Conservation (phyloP, 306 rosid species). For the Psophocarpus tetragonolobus region DNA sequence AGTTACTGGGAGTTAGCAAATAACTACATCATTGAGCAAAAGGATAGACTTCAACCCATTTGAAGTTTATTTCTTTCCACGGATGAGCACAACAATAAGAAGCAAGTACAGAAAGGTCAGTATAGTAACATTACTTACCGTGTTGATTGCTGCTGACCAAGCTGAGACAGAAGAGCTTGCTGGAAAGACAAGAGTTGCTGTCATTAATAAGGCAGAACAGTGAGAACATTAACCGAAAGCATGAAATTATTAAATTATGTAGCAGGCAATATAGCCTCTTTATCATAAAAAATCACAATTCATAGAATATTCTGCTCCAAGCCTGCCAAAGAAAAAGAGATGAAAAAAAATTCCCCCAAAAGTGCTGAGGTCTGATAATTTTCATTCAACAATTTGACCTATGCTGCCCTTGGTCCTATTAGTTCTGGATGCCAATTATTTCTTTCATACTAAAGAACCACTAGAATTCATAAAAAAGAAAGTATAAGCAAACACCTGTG, state of each 20-base stretch:
- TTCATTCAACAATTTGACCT: conserved; percentile 15
- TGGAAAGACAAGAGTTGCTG: conserved; percentile 67
- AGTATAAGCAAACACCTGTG: background rate
- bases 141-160: conserved; percentile 63
- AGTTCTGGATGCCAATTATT: conserved; percentile 8
- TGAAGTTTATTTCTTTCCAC: background rate
- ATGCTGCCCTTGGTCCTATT: background rate
- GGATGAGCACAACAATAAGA: background rate
- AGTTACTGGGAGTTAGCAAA: background rate
- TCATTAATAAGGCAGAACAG: conserved; percentile 15
- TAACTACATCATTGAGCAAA: background rate
- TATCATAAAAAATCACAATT: background rate
- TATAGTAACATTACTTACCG: conserved; percentile 53
- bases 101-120: conserved; percentile 3
- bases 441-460: conserved; percentile 23
- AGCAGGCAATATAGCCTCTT: conserved; percentile 10
- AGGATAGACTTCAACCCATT: background rate
- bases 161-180: conserved; percentile 66
- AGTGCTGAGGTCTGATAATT: background rate
- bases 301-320: conserved; percentile 1
- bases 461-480: conserved; percentile 1
- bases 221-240: conserved; percentile 10
- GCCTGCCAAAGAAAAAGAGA: background rate
- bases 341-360: background rate
- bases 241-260: background rate